A percentile compares a stretch with the other conserved stretches of the same genome.
These are phyloP conservation scores for Cylindrodendrum hubeiense DNA, from an alignment of 2,329 filamentous ascomycete genomes.

Conservation along the genomic window DNA sequence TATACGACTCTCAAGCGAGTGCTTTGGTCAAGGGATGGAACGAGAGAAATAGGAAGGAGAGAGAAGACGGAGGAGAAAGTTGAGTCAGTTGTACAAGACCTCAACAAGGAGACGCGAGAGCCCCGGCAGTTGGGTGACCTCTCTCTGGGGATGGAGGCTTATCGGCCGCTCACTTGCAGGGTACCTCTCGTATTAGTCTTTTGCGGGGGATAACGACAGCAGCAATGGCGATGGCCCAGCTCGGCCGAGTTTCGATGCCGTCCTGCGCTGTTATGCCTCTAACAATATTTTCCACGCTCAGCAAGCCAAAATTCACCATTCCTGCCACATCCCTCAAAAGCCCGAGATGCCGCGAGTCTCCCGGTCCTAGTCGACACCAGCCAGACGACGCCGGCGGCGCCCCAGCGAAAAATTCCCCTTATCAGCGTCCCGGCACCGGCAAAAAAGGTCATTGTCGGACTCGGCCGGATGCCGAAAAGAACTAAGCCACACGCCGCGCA, in stretches of 20 bases:
- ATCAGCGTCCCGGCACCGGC: conserved; percentile 29
- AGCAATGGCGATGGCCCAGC: neutral
- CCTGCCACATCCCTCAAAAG: neutral
- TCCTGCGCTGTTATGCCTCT: conserved; percentile 11
- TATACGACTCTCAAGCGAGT: neutral
- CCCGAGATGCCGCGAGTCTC: conserved; percentile 12
- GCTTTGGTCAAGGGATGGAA: neutral
- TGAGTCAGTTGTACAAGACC: conserved; percentile 5
- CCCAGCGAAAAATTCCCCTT: conserved; percentile 14
- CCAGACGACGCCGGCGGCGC: conserved; percentile 18
- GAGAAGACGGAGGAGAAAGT: neutral
- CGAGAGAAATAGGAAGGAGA: neutral
- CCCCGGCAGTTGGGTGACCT: neutral
- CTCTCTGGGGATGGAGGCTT: conserved; percentile 20
- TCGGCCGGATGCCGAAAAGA: conserved; percentile 37
- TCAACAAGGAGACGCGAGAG: neutral
- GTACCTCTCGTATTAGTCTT: conserved; percentile 6
- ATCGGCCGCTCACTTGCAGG: conserved; percentile 13
- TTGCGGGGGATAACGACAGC: conserved; percentile 21
- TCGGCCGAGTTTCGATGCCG: neutral
- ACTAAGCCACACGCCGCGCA: neutral
- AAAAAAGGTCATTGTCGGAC: conserved; percentile 35
- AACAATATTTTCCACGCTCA: neutral
- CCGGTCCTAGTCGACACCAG: neutral
- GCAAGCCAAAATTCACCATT: neutral